These are phyloP conservation scores for Sugiyamaella smithiae DNA, from an alignment of 805 yeast genomes.

Conservation along the genomic window DNA sequence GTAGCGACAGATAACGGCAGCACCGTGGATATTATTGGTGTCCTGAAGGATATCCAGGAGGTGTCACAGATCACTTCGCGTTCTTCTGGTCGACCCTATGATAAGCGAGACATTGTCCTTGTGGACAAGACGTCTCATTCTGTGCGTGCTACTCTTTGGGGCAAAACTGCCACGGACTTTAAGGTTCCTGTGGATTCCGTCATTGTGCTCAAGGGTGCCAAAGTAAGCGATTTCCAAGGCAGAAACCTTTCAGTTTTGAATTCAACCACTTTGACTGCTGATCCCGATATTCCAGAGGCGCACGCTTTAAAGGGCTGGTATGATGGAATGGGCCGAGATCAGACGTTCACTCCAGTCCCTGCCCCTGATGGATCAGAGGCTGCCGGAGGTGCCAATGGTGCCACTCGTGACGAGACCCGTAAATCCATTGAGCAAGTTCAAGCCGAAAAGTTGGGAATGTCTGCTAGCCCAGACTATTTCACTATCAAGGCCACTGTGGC, in stretches of 20 bases:
- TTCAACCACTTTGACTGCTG: slow-evolving; percentile 68
- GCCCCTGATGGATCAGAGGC: slow-evolving; percentile 26
- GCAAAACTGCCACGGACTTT: slow-evolving; percentile 78
- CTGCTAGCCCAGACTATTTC: slow-evolving; percentile 79
- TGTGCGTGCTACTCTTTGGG: slow-evolving; percentile 85
- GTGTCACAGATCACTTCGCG: slow-evolving; percentile 77
- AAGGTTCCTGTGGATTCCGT: slow-evolving; percentile 57
- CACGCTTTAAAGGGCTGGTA: slow-evolving; percentile 92
- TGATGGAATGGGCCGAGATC: slow-evolving; percentile 69
- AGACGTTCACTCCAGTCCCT: slow-evolving; percentile 60
- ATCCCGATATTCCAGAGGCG: slow-evolving; percentile 89
- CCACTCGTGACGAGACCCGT: slow-evolving; percentile 44
- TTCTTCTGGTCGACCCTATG: slow-evolving; percentile 84
- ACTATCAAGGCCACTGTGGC: slow-evolving; percentile 70
- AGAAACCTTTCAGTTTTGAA: slow-evolving; percentile 77
- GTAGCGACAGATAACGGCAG: slow-evolving; percentile 67
- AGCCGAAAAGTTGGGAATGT: slow-evolving; percentile 64
- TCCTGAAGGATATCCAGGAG: slow-evolving; percentile 72
- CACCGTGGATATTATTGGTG: slow-evolving; percentile 83
- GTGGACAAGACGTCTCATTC: slow-evolving; percentile 83
- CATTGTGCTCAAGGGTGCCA: slow-evolving; percentile 88
- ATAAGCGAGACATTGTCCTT: slow-evolving; percentile 81
- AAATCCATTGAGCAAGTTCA: slow-evolving; percentile 65
- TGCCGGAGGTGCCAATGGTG: slow-evolving; percentile 35
- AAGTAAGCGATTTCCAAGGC: slow-evolving; percentile 85